These are phyloP conservation scores for Plasmodium gallinaceum DNA, from an alignment of 169 alveolate genomes.

Conservation along the genomic window DNA sequence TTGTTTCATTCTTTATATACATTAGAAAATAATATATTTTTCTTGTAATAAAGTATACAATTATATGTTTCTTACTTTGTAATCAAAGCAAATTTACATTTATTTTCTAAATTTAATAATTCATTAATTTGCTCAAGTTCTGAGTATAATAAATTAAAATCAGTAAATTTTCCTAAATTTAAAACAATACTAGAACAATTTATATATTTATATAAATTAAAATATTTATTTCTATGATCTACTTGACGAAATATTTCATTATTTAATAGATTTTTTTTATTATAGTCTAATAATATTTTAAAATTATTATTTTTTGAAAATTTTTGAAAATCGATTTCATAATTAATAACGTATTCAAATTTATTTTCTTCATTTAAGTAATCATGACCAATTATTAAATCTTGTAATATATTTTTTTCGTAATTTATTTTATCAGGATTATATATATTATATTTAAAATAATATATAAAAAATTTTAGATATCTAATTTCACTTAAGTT, in stretches of 20 bases:
- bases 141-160: constrained; percentile 24
- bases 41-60: neutral
- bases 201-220: constrained; percentile 53
- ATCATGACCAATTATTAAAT: neutral
- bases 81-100: constrained; percentile 58
- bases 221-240: constrained; percentile 8
- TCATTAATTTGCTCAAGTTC: constrained; percentile 69
- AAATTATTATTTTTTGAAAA: constrained; percentile 36
- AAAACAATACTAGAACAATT: constrained; percentile 23
- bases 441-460: constrained; percentile 68
- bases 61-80: constrained; percentile 26
- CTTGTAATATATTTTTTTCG: constrained; percentile 53
- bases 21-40: too few relatives aligned
- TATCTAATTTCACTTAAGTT: constrained; percentile 8
- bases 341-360: constrained; percentile 23
- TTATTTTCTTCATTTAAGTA: constrained; percentile 23
- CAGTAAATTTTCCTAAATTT: constrained; percentile 20
- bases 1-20: neutral
- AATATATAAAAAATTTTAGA: constrained; percentile 50
- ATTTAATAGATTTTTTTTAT: neutral
- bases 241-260: neutral
- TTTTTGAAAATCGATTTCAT: constrained; percentile 28
- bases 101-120: constrained; percentile 32
- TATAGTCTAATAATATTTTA: constrained; percentile 32
- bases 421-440: constrained; percentile 32